These are phyloP conservation scores for Penicillium thymicola DNA, from an alignment of 2,329 filamentous ascomycete species.

Conservation along the genomic window DNA sequence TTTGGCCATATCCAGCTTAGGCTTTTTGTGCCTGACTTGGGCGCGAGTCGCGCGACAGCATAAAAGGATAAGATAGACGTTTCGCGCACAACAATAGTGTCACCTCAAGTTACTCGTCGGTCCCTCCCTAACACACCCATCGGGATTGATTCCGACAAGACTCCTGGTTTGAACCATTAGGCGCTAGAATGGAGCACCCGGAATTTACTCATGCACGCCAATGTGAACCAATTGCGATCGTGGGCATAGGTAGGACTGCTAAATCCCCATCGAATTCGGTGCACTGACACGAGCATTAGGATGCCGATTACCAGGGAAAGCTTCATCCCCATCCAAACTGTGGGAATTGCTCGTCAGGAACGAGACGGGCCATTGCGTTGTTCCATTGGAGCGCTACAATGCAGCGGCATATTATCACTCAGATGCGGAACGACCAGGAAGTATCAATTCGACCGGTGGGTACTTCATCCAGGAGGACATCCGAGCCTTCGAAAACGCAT, in stretches of 20 bases:
- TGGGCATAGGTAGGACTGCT: neutral
- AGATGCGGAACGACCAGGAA: neutral
- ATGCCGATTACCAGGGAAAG: neutral
- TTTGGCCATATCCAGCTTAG: too few species aligned
- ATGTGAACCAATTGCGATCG: neutral
- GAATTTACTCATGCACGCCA: neutral
- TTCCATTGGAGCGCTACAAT: neutral
- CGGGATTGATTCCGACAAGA: neutral
- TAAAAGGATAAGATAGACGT: neutral
- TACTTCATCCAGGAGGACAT: slow-evolving; percentile 2
- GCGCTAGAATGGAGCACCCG: neutral
- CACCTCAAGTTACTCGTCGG: neutral
- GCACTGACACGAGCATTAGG: neutral
- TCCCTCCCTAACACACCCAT: neutral
- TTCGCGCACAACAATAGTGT: neutral
- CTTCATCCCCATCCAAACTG: neutral
- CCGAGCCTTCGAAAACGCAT: neutral
- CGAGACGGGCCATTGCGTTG: neutral
- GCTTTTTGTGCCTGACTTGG: too few species aligned
- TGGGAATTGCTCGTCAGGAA: neutral
- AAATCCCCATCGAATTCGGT: neutral
- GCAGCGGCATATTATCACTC: neutral
- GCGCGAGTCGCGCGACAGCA: too few species aligned
- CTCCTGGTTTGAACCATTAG: neutral
- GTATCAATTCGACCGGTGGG: neutral